Evolutionary conservation across 495 filamentous ascomycete genomes (phyloP).

Genomic region (Neurospora africana): DNA sequence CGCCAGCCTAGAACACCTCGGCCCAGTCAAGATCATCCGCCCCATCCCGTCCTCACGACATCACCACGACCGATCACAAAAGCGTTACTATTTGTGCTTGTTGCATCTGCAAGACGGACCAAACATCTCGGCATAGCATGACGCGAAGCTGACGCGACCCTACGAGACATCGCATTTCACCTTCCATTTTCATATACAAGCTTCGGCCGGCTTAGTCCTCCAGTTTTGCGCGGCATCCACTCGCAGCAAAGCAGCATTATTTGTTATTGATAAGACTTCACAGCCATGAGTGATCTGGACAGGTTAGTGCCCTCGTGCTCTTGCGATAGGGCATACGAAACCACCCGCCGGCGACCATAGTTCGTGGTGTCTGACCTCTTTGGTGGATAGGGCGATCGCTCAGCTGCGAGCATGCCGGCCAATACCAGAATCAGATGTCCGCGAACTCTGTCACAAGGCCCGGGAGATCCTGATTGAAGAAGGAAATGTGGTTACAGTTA

Average conservation of each 20-base stretch:
- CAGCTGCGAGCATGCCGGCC: slow-evolving; percentile 91
- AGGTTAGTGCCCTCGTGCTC: slow-evolving; percentile 9
- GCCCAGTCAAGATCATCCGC: background rate
- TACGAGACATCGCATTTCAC: background rate
- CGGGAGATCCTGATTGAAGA: slow-evolving; percentile 95
- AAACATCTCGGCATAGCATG: background rate
- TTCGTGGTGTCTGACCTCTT: background rate
- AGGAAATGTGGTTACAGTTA: slow-evolving; percentile 92
- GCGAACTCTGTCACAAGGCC: slow-evolving; percentile 95
- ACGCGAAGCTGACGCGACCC: slow-evolving; percentile 1
- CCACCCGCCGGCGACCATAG: background rate
- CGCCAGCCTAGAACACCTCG: background rate
- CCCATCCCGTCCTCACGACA: background rate
- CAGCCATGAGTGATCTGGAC: slow-evolving; percentile 22
- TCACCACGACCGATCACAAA: background rate
- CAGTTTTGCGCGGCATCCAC: background rate
- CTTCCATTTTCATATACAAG: slow-evolving; percentile 1
- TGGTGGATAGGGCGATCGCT: slow-evolving; percentile 63
- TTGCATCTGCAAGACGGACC: background rate
- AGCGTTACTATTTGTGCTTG: background rate
- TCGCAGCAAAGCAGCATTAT: background rate
- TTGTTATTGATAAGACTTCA: background rate
- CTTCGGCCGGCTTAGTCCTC: background rate
- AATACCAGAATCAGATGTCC: slow-evolving; percentile 89
- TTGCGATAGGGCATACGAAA: slow-evolving; percentile 40